Evolutionary conservation across 1,284 basidiomycete genomes (phyloP).

Genomic region (Inonotus obliquus): DNA sequence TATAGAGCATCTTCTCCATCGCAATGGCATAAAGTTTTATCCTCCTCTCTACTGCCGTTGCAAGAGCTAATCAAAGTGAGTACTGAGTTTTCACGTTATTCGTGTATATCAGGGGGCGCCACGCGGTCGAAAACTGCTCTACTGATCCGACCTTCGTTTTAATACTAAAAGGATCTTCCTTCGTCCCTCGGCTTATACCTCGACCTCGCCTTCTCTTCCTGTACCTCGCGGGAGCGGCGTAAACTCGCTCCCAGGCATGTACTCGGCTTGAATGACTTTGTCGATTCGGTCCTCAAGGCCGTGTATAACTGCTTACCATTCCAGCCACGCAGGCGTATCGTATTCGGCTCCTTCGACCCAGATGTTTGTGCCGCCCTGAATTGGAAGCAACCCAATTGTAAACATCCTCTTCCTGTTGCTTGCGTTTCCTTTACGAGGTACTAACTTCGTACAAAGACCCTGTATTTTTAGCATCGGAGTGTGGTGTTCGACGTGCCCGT

Average conservation of each 20-base stretch:
- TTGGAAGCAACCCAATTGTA: conserved; percentile 99
- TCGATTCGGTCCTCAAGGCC: conserved; percentile 77
- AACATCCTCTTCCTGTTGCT: conserved; percentile 25
- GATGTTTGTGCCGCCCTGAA: conserved; percentile 87
- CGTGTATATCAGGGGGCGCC: conserved; percentile 14
- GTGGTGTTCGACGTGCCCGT: conserved; percentile 55
- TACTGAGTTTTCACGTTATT: conserved; percentile 22
- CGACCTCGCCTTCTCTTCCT: conserved; percentile 70
- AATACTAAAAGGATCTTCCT: conserved; percentile 59
- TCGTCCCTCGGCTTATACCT: conserved; percentile 71
- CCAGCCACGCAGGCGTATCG: conserved; percentile 64
- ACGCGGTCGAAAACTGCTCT: conserved; percentile 8
- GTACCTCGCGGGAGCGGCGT: conserved; percentile 36
- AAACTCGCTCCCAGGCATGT: conserved; percentile 40
- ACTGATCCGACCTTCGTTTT: background rate
- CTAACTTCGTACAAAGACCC: conserved; percentile 52
- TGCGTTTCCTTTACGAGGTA: background rate
- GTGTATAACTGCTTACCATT: conserved; percentile 68
- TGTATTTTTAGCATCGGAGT: conserved; percentile 90
- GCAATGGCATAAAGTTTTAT: conserved; percentile 56
- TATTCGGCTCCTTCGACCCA: conserved; percentile 87
- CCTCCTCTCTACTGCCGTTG: conserved; percentile 63
- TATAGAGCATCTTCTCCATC: conserved; percentile 32
- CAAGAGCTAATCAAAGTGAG: conserved; percentile 65
- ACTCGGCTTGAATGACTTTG: conserved; percentile 73